Evolutionary conservation across 2,329 filamentous ascomycete genomes (phyloP).

Genomic region (Aureobasidium sp.): DNA sequence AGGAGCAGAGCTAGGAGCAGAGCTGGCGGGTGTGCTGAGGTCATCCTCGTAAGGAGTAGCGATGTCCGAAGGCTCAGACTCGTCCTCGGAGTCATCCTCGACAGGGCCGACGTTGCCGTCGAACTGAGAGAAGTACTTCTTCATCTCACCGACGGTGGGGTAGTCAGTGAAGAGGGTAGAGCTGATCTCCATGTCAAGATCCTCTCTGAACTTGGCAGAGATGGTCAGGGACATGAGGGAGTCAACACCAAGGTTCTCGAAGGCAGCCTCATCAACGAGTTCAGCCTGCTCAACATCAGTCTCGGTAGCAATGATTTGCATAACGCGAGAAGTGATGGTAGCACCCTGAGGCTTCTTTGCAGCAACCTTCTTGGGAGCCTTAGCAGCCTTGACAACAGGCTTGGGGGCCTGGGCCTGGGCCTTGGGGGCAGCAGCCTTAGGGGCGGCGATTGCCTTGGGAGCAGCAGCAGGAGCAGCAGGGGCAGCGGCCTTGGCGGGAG

Average conservation of each 20-base stretch:
- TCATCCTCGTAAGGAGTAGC: conserved; percentile 35
- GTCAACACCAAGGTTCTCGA: conserved; percentile 54
- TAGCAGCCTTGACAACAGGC: conserved; percentile 20
- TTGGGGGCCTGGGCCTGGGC: conserved; percentile 28
- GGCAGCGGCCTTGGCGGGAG: conserved; percentile 29
- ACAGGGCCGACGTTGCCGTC: conserved; percentile 34
- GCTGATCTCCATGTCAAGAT: conserved; percentile 50
- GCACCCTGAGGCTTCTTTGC: conserved; percentile 41
- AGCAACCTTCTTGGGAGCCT: conserved; percentile 40
- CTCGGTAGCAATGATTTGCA: conserved; percentile 60
- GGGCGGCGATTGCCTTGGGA: conserved; percentile 26
- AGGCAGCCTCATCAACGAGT: conserved; percentile 50
- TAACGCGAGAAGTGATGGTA: conserved; percentile 45
- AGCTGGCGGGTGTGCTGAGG: conserved; percentile 41
- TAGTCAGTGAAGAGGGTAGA: conserved; percentile 53
- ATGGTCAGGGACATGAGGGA: conserved; percentile 53
- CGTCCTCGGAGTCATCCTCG: conserved; percentile 29
- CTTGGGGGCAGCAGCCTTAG: conserved; percentile 24
- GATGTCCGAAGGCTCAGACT: conserved; percentile 33
- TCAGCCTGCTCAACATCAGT: conserved; percentile 50
- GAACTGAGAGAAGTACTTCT: conserved; percentile 45
- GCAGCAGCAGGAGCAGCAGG: conserved; percentile 27
- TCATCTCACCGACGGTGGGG: conserved; percentile 51
- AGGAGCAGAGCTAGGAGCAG: conserved; percentile 34
- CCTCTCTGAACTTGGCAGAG: conserved; percentile 53